phyloP scores from a whole-genome alignment of 805 yeast species.

The Candida rishiriensis region DNA sequence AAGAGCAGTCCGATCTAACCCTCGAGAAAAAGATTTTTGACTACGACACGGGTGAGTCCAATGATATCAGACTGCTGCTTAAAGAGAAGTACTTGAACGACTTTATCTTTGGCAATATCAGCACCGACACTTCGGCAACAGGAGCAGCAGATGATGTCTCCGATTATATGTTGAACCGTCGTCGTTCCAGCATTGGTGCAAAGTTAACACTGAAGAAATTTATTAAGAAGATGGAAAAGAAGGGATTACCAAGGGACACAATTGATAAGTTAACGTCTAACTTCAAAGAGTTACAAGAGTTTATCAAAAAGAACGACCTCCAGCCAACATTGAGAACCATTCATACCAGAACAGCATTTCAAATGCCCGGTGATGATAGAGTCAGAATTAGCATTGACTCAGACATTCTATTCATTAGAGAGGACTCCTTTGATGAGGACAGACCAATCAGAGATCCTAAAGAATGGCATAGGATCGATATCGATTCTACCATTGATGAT shows the following conservation, averaged over 20 bases:
- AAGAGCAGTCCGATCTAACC: slow-evolving; percentile 70
- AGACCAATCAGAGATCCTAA: slow-evolving; percentile 87
- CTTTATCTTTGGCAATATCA: slow-evolving; percentile 40
- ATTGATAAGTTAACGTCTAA: slow-evolving; percentile 49
- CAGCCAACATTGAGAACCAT: slow-evolving; percentile 85
- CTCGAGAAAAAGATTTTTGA: slow-evolving; percentile 78
- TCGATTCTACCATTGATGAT: slow-evolving; percentile 69
- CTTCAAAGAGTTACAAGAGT: slow-evolving; percentile 56
- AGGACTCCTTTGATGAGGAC: slow-evolving; percentile 78
- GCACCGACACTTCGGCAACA: slow-evolving; percentile 2
- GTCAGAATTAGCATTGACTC: slow-evolving; percentile 88
- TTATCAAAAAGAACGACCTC: slow-evolving; percentile 59
- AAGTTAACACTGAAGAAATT: slow-evolving; percentile 39
- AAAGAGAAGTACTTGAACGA: slow-evolving; percentile 81
- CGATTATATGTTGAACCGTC: slow-evolving; percentile 26
- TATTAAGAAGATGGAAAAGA: slow-evolving; percentile 56
- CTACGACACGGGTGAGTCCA: slow-evolving; percentile 38
- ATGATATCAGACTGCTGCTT: slow-evolving; percentile 61
- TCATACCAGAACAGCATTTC: slow-evolving; percentile 92
- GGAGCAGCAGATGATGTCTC: slow-evolving; percentile 25
- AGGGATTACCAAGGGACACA: slow-evolving; percentile 49
- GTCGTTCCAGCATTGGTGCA: slow-evolving; percentile 3
- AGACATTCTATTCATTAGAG: slow-evolving; percentile 82
- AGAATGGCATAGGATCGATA: slow-evolving; percentile 89
- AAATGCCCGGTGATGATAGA: slow-evolving; percentile 95